A percentile compares a stretch with the other conserved stretches of the same genome.
phyloP scores from a whole-genome alignment of 257 asterid species.

The Primulina huaijiensis region DNA sequence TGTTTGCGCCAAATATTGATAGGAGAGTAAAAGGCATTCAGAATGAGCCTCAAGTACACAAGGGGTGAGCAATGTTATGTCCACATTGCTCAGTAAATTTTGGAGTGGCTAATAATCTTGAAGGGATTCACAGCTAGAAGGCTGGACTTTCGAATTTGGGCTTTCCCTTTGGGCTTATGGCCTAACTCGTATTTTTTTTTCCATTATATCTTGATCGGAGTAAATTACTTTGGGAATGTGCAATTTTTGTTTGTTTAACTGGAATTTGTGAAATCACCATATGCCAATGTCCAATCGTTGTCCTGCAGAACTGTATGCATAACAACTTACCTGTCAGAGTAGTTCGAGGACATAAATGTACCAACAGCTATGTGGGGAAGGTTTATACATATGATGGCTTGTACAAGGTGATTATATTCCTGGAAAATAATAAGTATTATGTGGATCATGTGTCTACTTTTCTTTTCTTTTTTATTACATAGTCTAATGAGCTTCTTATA shows the following conservation, averaged over 20 bases:
- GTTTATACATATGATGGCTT: slow-evolving; percentile 93
- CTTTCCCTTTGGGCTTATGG: neutral
- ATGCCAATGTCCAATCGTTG: neutral
- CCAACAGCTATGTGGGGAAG: slow-evolving; percentile 73
- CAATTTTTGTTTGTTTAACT: neutral
- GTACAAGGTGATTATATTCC: slow-evolving; percentile 53
- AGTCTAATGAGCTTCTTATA: neutral
- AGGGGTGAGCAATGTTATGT: neutral
- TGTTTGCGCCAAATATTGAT: neutral
- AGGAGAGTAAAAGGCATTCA: too few relatives aligned
- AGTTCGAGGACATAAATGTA: slow-evolving; percentile 74
- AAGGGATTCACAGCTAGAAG: too few relatives aligned
- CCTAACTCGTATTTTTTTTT: neutral
- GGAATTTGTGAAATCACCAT: neutral
- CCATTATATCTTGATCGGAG: neutral
- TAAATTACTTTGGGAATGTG: neutral
- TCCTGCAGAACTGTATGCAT: slow-evolving; percentile 53
- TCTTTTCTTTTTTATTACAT: slow-evolving; percentile 6
- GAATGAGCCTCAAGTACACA: neutral
- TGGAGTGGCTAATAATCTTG: too few relatives aligned
- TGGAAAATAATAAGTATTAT: neutral
- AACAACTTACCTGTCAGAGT: slow-evolving; percentile 71
- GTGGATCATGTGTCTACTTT: neutral
- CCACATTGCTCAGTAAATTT: neutral
- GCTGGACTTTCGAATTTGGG: too few relatives aligned